A percentile compares a stretch with the other conserved stretches of the same genome.
Conservation (phyloP, 495 filamentous ascomycete species). For the Trichoderma gamsii region DNA sequence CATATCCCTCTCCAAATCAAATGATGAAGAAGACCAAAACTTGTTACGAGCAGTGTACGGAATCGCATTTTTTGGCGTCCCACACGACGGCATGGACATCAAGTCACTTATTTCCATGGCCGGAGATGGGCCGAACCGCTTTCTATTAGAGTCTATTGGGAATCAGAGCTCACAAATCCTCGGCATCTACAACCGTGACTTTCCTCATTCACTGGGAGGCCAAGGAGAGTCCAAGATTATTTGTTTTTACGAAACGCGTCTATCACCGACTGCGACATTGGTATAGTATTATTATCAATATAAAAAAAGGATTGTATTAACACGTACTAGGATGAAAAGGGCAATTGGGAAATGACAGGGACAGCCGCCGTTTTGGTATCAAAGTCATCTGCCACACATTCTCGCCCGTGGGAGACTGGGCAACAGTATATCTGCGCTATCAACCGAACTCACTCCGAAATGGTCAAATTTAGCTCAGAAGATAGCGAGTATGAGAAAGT, state of each 20-base stretch:
- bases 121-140: background rate
- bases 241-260: background rate
- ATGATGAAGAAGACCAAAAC: background rate
- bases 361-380: background rate
- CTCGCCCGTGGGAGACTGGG: slow-evolving; percentile 19
- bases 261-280: background rate
- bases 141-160: background rate
- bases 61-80: background rate
- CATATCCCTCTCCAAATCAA: background rate
- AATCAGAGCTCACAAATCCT: background rate
- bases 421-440: slow-evolving; percentile 19
- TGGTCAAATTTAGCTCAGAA: background rate
- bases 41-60: background rate
- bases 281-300: background rate
- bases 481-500: background rate
- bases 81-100: background rate
- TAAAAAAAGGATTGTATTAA: background rate
- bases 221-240: background rate
- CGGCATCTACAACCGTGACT: background rate
- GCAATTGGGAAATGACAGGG: background rate
- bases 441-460: background rate
- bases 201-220: background rate
- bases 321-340: background rate
- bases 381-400: slow-evolving; percentile 21
- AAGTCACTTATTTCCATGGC: background rate